Evolutionary conservation across 306 rosid genomes (phyloP), one percentile per base, ranked within the genome.

Genomic region (Prinsepia uniflora): DNA sequence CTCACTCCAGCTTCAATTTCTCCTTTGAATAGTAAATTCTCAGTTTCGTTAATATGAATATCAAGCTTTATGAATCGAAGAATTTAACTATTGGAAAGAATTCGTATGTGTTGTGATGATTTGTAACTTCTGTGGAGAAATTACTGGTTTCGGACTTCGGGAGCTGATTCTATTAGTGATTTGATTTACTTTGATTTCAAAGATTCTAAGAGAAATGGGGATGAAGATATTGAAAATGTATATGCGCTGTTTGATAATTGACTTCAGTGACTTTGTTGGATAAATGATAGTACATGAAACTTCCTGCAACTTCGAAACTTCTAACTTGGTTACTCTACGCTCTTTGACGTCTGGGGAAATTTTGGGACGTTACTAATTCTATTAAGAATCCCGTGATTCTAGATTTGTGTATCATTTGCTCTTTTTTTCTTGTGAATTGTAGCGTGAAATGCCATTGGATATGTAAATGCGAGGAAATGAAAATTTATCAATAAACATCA

Each of bases 11-110:
- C 19, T 55, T 55, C 34, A 55, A 55, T 55, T 55, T 20, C 34
- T 36, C 30, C 8, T 40, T 77, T 48, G 65, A 43, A 72, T 65
- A 68, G 20, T 53, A 24, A 50, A 40, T 53, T 55, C 20, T 20
- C 36, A n/a, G 72, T 70, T 79, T 55, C 40, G 55, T 20, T 14
- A 73, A 57, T 17, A 57, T 19, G 59, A 6, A 60, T 6, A 60
- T 22, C 0, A 13, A 58, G 41, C n/a, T 58, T 41, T 41, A 58
- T 22, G 18, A 13, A 30, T 24, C 3, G 0, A 17, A 60, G 43
- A 34, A 48, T 13, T 73, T 53, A 11, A 3, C 17, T 43, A 11
- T 19, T 49, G 30, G 24, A 58, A 40, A 46, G 61, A 8, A 6
- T 19, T 12, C 2, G 19, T 7, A 11, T 18, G 8, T 60, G 40